Evolutionary conservation across 139 green algal species (phyloP).

Genomic region (Auxenochlorella pyrenoidosa): DNA sequence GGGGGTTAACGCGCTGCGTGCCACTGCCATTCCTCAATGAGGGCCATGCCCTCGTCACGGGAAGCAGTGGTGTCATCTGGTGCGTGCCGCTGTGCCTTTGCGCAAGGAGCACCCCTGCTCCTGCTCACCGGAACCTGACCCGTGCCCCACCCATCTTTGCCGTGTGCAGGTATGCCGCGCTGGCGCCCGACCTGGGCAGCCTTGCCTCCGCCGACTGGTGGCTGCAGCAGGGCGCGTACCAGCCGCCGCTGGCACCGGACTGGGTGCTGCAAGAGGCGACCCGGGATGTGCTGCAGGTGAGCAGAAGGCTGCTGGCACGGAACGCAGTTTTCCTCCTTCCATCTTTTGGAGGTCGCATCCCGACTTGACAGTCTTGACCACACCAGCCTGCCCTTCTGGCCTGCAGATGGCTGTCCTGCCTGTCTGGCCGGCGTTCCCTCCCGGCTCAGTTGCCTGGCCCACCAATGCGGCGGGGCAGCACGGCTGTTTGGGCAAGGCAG

Average conservation of each 20-base stretch:
- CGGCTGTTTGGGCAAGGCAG: slow-evolving; percentile 35
- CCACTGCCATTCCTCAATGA: too few relatives aligned
- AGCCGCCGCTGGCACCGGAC: slow-evolving; percentile 51
- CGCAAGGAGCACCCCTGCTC: too few relatives aligned
- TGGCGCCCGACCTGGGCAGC: background rate
- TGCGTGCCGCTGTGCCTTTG: too few relatives aligned
- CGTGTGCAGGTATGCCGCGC: background rate
- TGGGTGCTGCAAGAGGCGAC: slow-evolving; percentile 60
- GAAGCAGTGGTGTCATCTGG: too few relatives aligned
- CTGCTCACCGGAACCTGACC: too few relatives aligned
- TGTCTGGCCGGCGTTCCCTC: slow-evolving; percentile 6
- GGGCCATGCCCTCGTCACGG: background rate
- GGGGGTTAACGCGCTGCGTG: too few relatives aligned
- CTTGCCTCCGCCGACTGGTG: slow-evolving; percentile 62
- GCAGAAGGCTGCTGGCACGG: background rate
- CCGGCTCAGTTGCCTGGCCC: slow-evolving; percentile 19
- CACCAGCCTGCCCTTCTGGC: background rate
- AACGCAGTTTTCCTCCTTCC: too few relatives aligned
- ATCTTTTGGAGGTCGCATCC: too few relatives aligned
- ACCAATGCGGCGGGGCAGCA: background rate
- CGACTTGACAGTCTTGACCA: too few relatives aligned
- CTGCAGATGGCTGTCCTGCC: slow-evolving; percentile 19
- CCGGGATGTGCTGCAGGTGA: slow-evolving; percentile 60
- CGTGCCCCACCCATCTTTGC: background rate
- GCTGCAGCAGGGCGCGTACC: slow-evolving; percentile 43